These are phyloP conservation scores for Coemansia sp. DNA, from an alignment of 192 early-diverging fungal species.

Conservation along the genomic window DNA sequence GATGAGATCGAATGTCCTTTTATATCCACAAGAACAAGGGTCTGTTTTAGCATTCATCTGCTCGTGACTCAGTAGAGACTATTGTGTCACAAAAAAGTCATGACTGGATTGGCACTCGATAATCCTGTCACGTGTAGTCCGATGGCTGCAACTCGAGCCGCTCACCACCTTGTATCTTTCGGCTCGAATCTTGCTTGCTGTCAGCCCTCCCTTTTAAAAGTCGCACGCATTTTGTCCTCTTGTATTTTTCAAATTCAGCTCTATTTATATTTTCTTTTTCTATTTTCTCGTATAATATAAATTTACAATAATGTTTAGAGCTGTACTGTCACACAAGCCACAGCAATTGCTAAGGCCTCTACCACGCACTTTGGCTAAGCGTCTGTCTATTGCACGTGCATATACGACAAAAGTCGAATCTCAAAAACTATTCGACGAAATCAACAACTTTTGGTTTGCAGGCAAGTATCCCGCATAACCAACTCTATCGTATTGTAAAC, in stretches of 20 bases:
- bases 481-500: not conserved
- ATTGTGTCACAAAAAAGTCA: too few relatives aligned
- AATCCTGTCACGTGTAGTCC: not conserved
- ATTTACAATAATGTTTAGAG: constrained; percentile 1
- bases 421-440: constrained; percentile 37
- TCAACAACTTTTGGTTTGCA: constrained; percentile 52
- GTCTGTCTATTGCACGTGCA: not conserved
- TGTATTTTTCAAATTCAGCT: not conserved
- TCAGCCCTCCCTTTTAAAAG: not conserved
- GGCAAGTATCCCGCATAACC: not conserved
- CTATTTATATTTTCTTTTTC: not conserved
- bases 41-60: too few relatives aligned
- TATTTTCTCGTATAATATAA: not conserved
- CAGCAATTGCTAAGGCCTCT: not conserved
- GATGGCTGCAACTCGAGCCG: constrained; percentile 3
- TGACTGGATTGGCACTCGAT: not conserved
- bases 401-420: constrained; percentile 34
- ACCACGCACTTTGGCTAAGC: not conserved
- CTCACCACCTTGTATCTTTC: not conserved
- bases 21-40: not conserved
- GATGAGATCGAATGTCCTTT: not conserved
- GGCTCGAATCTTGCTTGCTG: not conserved
- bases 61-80: not conserved
- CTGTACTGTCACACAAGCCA: not conserved
- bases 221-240: not conserved